A percentile compares a stretch with the other conserved stretches of the same genome.
These are phyloP conservation scores for Cercospora berteroae DNA, from an alignment of 2,329 filamentous ascomycete species.

Conservation along the genomic window DNA sequence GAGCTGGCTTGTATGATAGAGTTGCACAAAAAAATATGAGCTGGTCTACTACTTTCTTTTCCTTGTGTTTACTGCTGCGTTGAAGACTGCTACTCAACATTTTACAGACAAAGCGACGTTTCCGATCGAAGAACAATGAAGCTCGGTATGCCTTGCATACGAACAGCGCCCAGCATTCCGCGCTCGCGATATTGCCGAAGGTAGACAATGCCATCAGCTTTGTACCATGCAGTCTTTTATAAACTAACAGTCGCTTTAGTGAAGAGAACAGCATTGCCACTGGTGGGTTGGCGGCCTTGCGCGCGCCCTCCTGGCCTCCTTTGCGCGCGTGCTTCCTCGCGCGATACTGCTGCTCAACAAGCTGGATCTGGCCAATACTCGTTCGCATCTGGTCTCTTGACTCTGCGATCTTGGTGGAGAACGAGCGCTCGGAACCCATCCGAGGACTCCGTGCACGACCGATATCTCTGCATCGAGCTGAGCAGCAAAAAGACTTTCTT, in stretches of 20 bases:
- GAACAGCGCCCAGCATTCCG: not conserved
- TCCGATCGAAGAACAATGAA: not conserved
- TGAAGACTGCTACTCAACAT: not conserved
- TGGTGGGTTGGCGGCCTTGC: not conserved
- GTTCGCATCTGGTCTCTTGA: not conserved
- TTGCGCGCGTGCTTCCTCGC: not conserved
- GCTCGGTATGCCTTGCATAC: not conserved
- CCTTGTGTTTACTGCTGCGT: not conserved
- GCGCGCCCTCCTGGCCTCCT: not conserved
- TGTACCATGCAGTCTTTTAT: not conserved
- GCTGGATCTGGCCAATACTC: not conserved
- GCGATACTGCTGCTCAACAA: not conserved
- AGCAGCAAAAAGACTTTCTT: too few relatives aligned
- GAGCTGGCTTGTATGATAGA: constrained; percentile 19
- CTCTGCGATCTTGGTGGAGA: not conserved
- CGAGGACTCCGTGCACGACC: not conserved
- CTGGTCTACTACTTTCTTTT: constrained; percentile 4
- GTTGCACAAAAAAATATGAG: constrained; percentile 8
- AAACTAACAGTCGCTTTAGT: not conserved
- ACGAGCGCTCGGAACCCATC: not conserved
- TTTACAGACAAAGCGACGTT: not conserved
- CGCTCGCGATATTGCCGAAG: not conserved
- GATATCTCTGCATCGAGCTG: too few relatives aligned
- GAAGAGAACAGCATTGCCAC: not conserved
- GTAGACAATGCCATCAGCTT: not conserved